Evolutionary conservation across 176 grass and related monocot genomes (phyloP).

Genomic region (Bromus sterilis): DNA sequence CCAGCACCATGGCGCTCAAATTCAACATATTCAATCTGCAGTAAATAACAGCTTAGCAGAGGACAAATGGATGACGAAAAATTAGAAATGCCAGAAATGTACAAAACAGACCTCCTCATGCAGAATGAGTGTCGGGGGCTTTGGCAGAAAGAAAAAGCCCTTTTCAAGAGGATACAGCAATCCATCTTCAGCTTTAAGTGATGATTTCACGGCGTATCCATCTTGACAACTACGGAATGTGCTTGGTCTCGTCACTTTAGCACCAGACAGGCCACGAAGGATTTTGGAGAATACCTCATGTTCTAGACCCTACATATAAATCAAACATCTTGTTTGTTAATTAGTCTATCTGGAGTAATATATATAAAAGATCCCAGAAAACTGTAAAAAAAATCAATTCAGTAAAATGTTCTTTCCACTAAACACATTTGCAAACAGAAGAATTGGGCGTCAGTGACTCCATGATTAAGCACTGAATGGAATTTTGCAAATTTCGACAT

Average conservation of each 20-base stretch:
- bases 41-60: background rate
- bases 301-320: constrained; percentile 64
- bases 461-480: background rate
- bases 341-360: background rate
- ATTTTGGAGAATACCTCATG: constrained; percentile 91
- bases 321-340: background rate
- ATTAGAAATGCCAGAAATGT: background rate
- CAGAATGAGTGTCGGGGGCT: constrained; percentile 97
- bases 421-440: background rate
- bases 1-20: constrained; percentile 85
- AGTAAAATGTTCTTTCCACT: background rate
- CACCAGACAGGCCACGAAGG: constrained; percentile 85
- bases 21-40: constrained; percentile 84
- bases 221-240: constrained; percentile 83
- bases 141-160: constrained; percentile 97
- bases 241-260: constrained; percentile 87
- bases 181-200: constrained; percentile 99
- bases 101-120: constrained; percentile 74
- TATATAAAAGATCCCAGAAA: background rate
- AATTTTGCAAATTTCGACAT: background rate
- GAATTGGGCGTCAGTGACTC: background rate
- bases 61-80: background rate
- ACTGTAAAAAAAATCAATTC: background rate
- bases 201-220: constrained; percentile 99
- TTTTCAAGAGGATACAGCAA: constrained; percentile 94